phyloP scores from a whole-genome alignment of 2,329 filamentous ascomycete species.

The Cercospora citrullina region DNA sequence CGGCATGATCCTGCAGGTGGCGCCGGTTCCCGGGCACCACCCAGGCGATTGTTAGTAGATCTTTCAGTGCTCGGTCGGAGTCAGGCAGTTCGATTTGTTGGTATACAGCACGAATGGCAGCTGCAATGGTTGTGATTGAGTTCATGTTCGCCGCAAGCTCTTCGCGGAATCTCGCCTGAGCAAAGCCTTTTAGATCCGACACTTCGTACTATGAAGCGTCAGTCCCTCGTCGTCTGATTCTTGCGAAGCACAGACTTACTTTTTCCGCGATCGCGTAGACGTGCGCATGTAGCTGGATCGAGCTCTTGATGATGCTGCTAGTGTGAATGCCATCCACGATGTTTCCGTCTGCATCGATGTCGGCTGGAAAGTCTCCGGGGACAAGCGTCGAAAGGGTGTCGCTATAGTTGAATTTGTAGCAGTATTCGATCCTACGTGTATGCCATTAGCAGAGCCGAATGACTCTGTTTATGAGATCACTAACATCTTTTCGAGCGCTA shows the following conservation, averaged over 20 bases:
- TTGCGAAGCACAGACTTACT: neutral
- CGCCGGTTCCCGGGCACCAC: neutral
- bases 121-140: neutral
- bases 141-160: neutral
- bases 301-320: neutral
- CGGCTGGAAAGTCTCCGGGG: no score
- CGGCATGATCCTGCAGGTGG: neutral
- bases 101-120: neutral
- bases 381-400: no score
- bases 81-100: neutral
- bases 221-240: neutral
- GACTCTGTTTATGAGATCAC: no score
- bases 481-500: neutral
- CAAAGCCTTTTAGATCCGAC: neutral
- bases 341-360: no score
- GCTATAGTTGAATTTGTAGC: neutral
- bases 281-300: neutral
- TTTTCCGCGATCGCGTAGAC: constrained; percentile 1
- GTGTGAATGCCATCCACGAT: neutral
- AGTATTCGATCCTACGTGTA: neutral
- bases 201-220: neutral
- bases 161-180: neutral
- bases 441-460: no score
- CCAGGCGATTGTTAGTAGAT: neutral
- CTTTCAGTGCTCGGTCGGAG: neutral